phyloP scores from a whole-genome alignment of 2,329 filamentous ascomycete species.

The Verticillium nubilum region DNA sequence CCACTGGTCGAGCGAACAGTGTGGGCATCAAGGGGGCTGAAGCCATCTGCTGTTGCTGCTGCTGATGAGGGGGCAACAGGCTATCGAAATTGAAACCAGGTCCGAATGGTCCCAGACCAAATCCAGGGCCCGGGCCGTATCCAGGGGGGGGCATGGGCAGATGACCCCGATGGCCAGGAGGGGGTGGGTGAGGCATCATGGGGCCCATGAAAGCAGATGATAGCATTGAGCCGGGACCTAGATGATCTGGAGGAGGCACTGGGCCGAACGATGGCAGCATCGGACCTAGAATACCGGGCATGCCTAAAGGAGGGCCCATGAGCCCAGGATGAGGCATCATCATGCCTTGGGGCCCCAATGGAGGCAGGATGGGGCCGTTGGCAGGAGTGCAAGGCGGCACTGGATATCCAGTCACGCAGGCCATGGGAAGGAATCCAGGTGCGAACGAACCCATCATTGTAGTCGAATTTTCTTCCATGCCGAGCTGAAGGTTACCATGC shows the following conservation, averaged over 20 bases:
- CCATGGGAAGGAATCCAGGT: background rate
- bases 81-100: background rate
- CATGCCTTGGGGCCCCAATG: background rate
- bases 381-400: background rate
- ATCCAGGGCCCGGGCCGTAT: background rate
- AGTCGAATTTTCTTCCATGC: background rate
- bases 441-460: background rate
- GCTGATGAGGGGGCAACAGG: background rate
- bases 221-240: background rate
- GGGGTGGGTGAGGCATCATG: background rate
- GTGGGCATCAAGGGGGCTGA: background rate
- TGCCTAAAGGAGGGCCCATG: background rate
- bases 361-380: background rate
- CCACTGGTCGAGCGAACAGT: slow-evolving; percentile 15
- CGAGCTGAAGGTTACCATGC: background rate
- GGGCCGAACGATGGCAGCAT: background rate
- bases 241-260: background rate
- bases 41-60: background rate
- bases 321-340: background rate
- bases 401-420: background rate
- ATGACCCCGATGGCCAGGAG: background rate
- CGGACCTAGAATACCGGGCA: background rate
- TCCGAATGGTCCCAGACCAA: background rate
- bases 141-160: background rate
- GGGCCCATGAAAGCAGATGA: background rate